These are phyloP conservation scores for Botrytis pseudocinerea DNA, from an alignment of 2,329 filamentous ascomycete species.

Conservation along the genomic window DNA sequence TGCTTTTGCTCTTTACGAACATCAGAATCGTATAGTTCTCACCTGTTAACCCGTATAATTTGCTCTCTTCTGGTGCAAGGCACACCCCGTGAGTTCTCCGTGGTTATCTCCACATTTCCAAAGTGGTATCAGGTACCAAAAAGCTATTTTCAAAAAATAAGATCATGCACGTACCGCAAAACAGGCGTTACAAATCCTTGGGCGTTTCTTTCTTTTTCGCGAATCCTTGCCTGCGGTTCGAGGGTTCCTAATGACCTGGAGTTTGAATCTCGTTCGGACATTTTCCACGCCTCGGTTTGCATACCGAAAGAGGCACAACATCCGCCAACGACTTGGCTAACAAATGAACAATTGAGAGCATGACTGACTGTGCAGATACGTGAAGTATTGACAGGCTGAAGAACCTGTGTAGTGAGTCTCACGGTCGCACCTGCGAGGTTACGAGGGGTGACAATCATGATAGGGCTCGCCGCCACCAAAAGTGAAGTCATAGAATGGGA, in stretches of 20 bases:
- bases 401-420: background rate
- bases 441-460: background rate
- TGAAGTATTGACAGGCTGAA: slow-evolving; percentile 4
- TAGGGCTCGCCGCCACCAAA: background rate
- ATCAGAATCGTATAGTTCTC: slow-evolving; percentile 7
- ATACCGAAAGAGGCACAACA: slow-evolving; percentile 9
- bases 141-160: slow-evolving; percentile 3
- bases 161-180: slow-evolving; percentile 7
- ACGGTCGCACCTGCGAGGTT: background rate
- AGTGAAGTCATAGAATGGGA: background rate
- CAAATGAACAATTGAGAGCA: background rate
- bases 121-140: slow-evolving; percentile 5
- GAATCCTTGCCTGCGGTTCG: slow-evolving; percentile 11
- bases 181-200: slow-evolving; percentile 5
- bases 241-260: slow-evolving; percentile 18
- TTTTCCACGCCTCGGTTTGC: slow-evolving; percentile 20
- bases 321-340: slow-evolving; percentile 10
- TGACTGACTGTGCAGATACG: slow-evolving; percentile 19
- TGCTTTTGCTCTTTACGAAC: background rate
- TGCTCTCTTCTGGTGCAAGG: background rate
- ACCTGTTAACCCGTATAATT: slow-evolving; percentile 1
- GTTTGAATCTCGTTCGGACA: slow-evolving; percentile 13
- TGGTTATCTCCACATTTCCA: slow-evolving; percentile 17
- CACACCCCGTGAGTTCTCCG: background rate
- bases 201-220: slow-evolving; percentile 10